Evolutionary conservation across 768 basidiomycete genomes (phyloP), one percentile per base, ranked within the genome.

Genomic region (Podaxis rugospora): DNA sequence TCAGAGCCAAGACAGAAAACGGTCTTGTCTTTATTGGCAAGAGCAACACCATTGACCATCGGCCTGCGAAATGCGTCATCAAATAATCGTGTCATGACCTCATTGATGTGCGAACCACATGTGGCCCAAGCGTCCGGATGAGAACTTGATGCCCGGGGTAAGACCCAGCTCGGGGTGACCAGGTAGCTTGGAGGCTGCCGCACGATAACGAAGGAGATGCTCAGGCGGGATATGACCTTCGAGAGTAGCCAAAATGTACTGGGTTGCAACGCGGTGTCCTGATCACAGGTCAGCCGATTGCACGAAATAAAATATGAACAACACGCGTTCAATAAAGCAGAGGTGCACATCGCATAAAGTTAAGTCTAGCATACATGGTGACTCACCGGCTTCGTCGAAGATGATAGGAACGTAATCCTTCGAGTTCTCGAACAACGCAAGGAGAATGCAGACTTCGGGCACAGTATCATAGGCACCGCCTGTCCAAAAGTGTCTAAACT

Each of bases 61-160:
- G 92, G 87, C 83, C 81, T 83, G 65, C 0, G 55, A 13, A 21
- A 53, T 57, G 50, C 52, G 56, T 16, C 51, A 49, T 44, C 25
- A 55, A 57, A 36, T 37, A 52, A 16, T 21, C 36, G 11, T 18
- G 11, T 4, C 13, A 25, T 27, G 51, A 37, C 53, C 16, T 25
- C 1, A 59, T 23, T 18, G 4, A 28, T 37, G 13, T 39, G 69
- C 77, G 53, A 64, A 81, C 92, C 92, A 95, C 82, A 93, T 86
- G 73, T 95, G 93, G 1, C 93, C 93, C 18, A 95, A 83, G 69
- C 93, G 89, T n/a, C 93, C 93, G 0, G 92, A 94, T 2, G 92
- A 93, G 76, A 95, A 95, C 74, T 93, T 92, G 74, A 95, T 84
- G 28, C 93, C 93, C n/a, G 93, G 93, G 0, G 93, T 94, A 62